Base-by-base conservation (phyloP, 2,329 filamentous ascomycete species). In the Epichloe baconii region DNA sequence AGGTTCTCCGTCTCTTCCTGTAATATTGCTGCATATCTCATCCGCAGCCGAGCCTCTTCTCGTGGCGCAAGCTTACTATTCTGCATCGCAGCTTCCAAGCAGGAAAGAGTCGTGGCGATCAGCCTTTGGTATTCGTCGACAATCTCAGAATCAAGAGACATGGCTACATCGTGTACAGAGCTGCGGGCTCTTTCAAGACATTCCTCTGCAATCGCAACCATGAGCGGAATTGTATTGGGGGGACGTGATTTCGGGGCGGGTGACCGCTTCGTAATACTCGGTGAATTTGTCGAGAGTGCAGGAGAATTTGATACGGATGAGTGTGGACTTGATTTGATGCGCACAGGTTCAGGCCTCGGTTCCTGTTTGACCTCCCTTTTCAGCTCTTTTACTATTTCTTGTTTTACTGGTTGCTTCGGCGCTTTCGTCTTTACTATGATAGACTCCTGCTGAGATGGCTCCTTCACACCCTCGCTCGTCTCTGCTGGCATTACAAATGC, bases 1-100 rank as follows among this genome's bases (percentile, higher is more conserved):
- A 81, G 70, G 56, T 89, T 89, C 36, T 86, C 83, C 2, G 86
- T 90, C 67, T 91, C 86, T 55, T 88, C 82, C 38, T 81, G 76
- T 23, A 91, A 66, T 6, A 90, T 69, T 36, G 77, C 80, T 2
- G 85, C 85, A 65, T 89, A 88, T 59, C 83, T 76, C 42, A 90
- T 66, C 31, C 83, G 77, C 49, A 88, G 69, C 51, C 77, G 78
- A 10, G 84, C 86, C 63, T 90, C 86, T 44, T 80, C 71, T 15
- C 83, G 76, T 3, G 86, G 83, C 19, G 76, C 68, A 17, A 86
- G 67, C 52, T 76, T 75, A 43, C 72, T 73, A 47, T 77, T 80
- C 54, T 80, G 80, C 53, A 90, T 66, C 2, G 81, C 80, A 12
- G 82, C 75, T 55, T 89, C 84, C 52, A 90, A 74, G 62, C 86